Evolutionary conservation across 1,284 basidiomycete species (phyloP), one percentile per base, ranked within the genome.

Genomic region (Chalciporus sp.): DNA sequence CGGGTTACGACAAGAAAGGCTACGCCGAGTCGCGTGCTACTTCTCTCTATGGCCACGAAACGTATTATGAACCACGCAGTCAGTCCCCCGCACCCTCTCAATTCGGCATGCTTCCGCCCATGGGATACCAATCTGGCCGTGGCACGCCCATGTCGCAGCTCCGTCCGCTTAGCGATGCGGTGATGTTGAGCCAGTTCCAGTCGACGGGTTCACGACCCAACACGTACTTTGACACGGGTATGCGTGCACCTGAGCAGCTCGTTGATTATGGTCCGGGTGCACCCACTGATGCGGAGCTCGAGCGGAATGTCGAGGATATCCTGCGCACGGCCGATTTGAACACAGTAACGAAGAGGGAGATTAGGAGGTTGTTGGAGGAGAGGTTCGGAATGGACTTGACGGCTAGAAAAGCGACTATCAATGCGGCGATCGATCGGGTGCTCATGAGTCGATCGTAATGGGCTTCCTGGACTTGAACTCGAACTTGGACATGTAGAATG

Each of bases 311-410:
- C 4, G 78, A 87, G 53, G 79, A 84, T 29, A 80, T 95, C 40
- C 76, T 96, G 52, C 79, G 79, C 17, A 75, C 76, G 20, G 92
- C 92, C 0, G 93, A 97, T 72, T 76, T 97, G 51, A 93, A 94
- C 66, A 85, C 84, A 19, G 81, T 96, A 53, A 96, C 94, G 47
- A 97, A 97, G 77, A 86, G 94, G 61, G 88, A 88, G 61, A 88
- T 98, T 51, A 82, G 95, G 46, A 80, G 85, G 55, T 84, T 86
- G 65, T 75, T 98, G 47, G 92, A 95, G 72, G 83, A 85, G 55
- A 81, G 82, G 59, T 95, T 88, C 65, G 85, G 85, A 27, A 83
- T 85, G 75, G 88, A 90, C 66, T 71, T 92, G 55, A 80, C 83
- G 10, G 58, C 81, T 29, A 79, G 85, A 54, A 92, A 91, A 70